A percentile compares a stretch with the other conserved stretches of the same genome.
phyloP scores from a whole-genome alignment of 495 filamentous ascomycete species.

The Hypoxylon rickii region DNA sequence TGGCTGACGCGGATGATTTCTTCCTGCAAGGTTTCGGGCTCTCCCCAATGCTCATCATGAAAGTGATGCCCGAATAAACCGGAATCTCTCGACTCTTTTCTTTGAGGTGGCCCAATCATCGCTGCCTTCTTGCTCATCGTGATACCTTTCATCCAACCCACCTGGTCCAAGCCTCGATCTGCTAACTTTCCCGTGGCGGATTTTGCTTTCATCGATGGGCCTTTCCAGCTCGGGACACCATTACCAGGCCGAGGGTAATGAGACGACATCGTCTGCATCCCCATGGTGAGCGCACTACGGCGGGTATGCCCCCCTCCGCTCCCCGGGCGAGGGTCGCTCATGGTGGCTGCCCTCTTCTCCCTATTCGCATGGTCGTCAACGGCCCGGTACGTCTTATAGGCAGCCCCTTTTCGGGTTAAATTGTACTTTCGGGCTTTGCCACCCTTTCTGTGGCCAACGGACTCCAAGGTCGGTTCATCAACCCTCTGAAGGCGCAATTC shows the following conservation, averaged over 20 bases:
- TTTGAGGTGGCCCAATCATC: conserved; percentile 37
- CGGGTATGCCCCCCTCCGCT: conserved; percentile 43
- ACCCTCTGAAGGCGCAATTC: conserved; percentile 80
- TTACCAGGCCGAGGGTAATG: conserved; percentile 43
- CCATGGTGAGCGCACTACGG: conserved; percentile 50
- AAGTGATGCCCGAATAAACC: conserved; percentile 48
- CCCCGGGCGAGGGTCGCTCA: conserved; percentile 54
- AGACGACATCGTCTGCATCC: conserved; percentile 46
- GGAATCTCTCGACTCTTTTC: conserved; percentile 48
- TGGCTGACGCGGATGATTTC: conserved; percentile 84
- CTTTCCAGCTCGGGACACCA: conserved; percentile 46
- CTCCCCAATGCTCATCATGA: conserved; percentile 66
- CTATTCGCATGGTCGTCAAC: conserved; percentile 57
- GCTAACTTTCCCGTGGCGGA: conserved; percentile 59
- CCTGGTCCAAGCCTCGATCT: conserved; percentile 64
- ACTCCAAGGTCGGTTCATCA: conserved; percentile 63
- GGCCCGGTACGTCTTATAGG: conserved; percentile 81
- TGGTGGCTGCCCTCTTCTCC: conserved; percentile 51
- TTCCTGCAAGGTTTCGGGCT: conserved; percentile 79
- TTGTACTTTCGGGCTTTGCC: conserved; percentile 66
- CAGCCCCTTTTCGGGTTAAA: conserved; percentile 78
- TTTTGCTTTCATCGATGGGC: conserved; percentile 68
- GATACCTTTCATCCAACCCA: conserved; percentile 93
- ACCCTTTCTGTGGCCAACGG: conserved; percentile 79
- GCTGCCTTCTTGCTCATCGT: conserved; percentile 70